phyloP scores from a whole-genome alignment of 306 rosid genomes.

The Sophora flavescens region DNA sequence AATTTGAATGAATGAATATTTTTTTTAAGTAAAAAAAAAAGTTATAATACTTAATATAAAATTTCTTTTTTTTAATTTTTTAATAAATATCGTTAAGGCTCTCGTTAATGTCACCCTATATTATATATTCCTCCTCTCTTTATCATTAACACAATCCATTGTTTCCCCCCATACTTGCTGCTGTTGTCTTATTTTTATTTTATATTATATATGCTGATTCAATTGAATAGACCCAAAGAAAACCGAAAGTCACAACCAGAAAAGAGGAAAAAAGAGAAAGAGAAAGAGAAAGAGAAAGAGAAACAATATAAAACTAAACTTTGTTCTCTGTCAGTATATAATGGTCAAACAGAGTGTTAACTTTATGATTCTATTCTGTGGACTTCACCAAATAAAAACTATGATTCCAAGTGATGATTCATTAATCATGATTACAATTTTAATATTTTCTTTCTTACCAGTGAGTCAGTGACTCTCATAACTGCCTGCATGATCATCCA shows the following conservation, averaged over 20 bases:
- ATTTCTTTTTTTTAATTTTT: no score
- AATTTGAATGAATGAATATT: no score
- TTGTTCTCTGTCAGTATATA: conserved; percentile 22
- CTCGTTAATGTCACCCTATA: no score
- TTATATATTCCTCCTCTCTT: not conserved
- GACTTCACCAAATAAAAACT: conserved; percentile 20
- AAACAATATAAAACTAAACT: not conserved
- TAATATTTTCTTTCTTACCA: not conserved
- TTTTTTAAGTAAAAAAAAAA: no score
- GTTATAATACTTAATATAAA: no score
- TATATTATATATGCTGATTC: not conserved
- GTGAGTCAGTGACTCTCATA: not conserved
- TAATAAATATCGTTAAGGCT: no score
- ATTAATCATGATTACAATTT: conserved; percentile 30
- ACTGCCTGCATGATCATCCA: conserved; percentile 47
- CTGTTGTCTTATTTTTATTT: not conserved
- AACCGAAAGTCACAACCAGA: not conserved
- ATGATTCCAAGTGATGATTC: conserved; percentile 11
- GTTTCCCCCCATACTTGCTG: not conserved
- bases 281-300: not conserved
- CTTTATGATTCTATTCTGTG: not conserved
- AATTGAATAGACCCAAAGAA: not conserved
- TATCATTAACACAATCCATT: not conserved
- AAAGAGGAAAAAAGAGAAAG: not conserved
- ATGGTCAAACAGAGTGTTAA: conserved; percentile 32